These are phyloP conservation scores for Naganishia onofrii DNA, from an alignment of 768 basidiomycete species.

Conservation along the genomic window DNA sequence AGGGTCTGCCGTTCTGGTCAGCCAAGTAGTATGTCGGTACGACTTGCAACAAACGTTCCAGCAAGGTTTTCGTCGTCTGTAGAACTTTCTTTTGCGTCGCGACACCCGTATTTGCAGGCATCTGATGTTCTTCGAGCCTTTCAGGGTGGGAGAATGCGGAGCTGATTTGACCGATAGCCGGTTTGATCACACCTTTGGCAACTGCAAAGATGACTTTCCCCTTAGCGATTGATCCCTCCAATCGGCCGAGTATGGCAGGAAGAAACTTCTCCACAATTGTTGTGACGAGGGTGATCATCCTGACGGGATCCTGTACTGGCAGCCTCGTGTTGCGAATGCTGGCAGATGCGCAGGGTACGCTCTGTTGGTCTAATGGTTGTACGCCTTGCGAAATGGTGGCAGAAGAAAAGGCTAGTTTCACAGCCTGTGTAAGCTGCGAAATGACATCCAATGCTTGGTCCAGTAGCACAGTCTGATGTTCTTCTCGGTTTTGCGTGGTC, in stretches of 20 bases:
- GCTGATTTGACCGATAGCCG: background rate
- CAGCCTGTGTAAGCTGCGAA: background rate
- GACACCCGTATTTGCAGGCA: background rate
- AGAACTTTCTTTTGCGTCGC: background rate
- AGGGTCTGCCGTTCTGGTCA: background rate
- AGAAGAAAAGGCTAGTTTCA: background rate
- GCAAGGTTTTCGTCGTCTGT: background rate
- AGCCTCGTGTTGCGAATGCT: background rate
- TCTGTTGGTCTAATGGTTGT: background rate
- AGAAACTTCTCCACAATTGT: background rate
- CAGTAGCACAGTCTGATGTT: background rate
- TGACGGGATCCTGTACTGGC: background rate
- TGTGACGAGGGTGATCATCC: background rate
- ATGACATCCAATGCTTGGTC: conserved; percentile 7
- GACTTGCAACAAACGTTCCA: background rate
- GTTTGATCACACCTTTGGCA: conserved; percentile 3
- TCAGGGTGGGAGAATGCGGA: background rate
- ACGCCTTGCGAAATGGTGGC: background rate
- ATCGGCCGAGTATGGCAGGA: conserved; percentile 1
- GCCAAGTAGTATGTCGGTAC: background rate
- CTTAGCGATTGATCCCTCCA: background rate
- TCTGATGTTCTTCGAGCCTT: background rate
- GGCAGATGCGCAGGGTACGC: background rate
- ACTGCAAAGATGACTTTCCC: conserved; percentile 8
- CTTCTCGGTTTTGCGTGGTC: background rate